Evolutionary conservation across 2,329 filamentous ascomycete genomes (phyloP).

Genomic region (Diaporthe humulicola): DNA sequence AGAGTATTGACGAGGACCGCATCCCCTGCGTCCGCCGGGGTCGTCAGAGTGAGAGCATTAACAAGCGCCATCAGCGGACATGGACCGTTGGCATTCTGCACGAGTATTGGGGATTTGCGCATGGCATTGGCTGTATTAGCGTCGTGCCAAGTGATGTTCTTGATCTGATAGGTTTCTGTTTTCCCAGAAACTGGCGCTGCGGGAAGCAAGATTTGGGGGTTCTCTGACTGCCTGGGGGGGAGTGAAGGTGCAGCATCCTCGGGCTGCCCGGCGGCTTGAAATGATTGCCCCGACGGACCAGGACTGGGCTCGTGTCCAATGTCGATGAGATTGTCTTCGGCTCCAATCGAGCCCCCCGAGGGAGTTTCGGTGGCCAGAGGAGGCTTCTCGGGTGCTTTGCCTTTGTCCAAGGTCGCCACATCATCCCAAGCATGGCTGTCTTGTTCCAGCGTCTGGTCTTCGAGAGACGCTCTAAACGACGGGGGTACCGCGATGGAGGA

Average conservation of each 20-base stretch:
- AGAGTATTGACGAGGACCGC: conserved; percentile 85
- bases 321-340: conserved; percentile 68
- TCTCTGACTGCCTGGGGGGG: conserved; percentile 38
- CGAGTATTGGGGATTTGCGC: conserved; percentile 85
- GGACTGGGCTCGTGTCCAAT: conserved; percentile 57
- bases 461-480: conserved; percentile 40
- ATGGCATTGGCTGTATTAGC: conserved; percentile 69
- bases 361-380: conserved; percentile 39
- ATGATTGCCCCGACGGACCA: conserved; percentile 51
- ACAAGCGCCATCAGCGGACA: conserved; percentile 94
- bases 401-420: conserved; percentile 55
- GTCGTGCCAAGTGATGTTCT: conserved; percentile 90
- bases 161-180: conserved; percentile 90
- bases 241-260: conserved; percentile 42
- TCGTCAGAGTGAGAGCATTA: conserved; percentile 90
- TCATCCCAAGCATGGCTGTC: conserved; percentile 67
- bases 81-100: conserved; percentile 94
- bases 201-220: conserved; percentile 50
- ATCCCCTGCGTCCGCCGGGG: conserved; percentile 70
- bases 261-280: conserved; percentile 55
- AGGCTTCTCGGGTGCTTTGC: conserved; percentile 52
- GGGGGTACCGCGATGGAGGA: conserved; percentile 33
- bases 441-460: conserved; percentile 51
- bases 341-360: conserved; percentile 36
- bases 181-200: conserved; percentile 60